Evolutionary conservation across 2,329 filamentous ascomycete genomes (phyloP).

Genomic region (Sphaceloma murrayae): DNA sequence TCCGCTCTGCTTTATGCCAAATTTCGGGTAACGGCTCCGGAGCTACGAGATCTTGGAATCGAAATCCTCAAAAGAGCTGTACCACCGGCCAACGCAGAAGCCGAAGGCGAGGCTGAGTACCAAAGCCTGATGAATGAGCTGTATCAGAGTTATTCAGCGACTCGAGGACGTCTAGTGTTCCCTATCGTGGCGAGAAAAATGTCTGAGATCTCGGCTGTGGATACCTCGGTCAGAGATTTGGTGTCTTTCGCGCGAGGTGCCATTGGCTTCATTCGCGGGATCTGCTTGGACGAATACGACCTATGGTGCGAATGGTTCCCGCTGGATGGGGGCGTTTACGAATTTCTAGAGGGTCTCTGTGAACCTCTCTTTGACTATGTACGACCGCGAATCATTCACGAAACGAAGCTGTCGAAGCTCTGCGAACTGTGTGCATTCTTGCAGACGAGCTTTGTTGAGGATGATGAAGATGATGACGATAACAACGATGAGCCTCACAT

Average conservation of each 20-base stretch:
- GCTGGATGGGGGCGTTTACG: conserved; percentile 52
- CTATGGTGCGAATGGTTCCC: conserved; percentile 60
- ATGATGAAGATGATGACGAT: conserved; percentile 41
- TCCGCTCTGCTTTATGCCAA: conserved; percentile 63
- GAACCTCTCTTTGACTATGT: conserved; percentile 59
- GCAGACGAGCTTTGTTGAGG: conserved; percentile 55
- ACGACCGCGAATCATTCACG: conserved; percentile 55
- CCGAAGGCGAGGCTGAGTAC: conserved; percentile 53
- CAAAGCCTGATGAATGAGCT: conserved; percentile 57
- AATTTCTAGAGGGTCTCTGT: conserved; percentile 57
- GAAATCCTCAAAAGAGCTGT: conserved; percentile 60
- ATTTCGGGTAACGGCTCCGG: conserved; percentile 56
- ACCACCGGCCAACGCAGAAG: conserved; percentile 49
- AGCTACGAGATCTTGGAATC: conserved; percentile 55
- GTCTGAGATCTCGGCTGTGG: conserved; percentile 46
- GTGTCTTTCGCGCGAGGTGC: conserved; percentile 54
- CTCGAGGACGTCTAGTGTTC: conserved; percentile 48
- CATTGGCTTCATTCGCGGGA: conserved; percentile 55
- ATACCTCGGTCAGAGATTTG: conserved; percentile 53
- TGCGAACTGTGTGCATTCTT: conserved; percentile 58
- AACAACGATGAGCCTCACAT: conserved; percentile 45
- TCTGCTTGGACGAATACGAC: conserved; percentile 59
- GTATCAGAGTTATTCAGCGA: conserved; percentile 53
- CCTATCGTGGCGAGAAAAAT: conserved; percentile 55
- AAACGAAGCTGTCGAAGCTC: conserved; percentile 55